These are phyloP conservation scores for Diospyros lotus DNA, from an alignment of 148 eudicot species.

Conservation along the genomic window DNA sequence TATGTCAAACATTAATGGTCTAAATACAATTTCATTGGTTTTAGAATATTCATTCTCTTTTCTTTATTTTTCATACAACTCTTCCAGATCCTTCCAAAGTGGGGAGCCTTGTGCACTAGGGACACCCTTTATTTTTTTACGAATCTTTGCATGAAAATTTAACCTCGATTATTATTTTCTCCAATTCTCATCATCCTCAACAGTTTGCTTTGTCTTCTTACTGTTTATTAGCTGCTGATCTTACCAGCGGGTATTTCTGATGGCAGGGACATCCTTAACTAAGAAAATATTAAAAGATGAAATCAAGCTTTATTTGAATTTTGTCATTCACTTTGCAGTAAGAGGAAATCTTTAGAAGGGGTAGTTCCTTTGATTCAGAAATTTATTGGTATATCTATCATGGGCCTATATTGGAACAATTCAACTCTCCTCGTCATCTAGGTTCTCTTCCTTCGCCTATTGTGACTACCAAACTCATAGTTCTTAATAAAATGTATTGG, in stretches of 20 bases:
- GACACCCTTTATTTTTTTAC: no score
- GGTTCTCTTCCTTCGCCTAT: no score
- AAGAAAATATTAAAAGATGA: background rate
- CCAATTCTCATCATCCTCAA: background rate
- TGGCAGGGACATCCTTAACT: background rate
- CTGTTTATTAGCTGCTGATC: background rate
- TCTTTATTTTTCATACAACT: background rate
- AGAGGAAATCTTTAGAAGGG: no score
- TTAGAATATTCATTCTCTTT: background rate
- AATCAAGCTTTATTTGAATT: background rate
- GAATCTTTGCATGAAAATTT: no score
- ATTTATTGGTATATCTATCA: no score
- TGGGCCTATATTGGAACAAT: no score
- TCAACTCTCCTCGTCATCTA: no score
- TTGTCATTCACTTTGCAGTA: background rate
- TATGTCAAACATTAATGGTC: background rate
- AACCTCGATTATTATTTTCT: no score
- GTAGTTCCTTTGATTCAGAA: background rate
- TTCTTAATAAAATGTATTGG: no score
- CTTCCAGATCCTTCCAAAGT: no score
- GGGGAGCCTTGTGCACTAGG: no score
- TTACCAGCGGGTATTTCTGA: background rate
- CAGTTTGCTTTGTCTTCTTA: background rate
- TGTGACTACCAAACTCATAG: no score
- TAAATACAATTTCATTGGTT: background rate